Evolutionary conservation across 2,329 filamentous ascomycete species (phyloP), one percentile per base, ranked within the genome.

Genomic region (Geoglossum cookeanum): DNA sequence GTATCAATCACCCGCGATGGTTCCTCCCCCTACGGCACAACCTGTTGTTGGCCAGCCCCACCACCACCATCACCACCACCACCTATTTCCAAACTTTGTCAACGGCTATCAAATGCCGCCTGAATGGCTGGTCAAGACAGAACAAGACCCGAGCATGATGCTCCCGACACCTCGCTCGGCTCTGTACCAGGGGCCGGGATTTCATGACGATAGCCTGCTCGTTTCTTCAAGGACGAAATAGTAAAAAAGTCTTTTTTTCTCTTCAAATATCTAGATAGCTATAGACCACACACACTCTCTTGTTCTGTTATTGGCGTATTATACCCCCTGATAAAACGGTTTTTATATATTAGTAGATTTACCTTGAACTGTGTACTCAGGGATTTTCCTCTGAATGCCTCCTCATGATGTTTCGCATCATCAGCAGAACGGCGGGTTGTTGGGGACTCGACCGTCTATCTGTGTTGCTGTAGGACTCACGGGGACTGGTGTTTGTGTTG

Each of bases 71-170:
- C 54, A 37, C 22, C 22, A 22, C 22, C 22, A 22, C 22, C 22
- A 22, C 37, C 11, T 39, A 22, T 45, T 17, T 22, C 32, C n/a
- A 15, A n/a, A 15, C 3, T 53, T 37, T 35, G n/a, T 8, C 49
- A 53, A 32, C 22, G 44, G 13, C 33, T 45, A 32, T 27, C 54
- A 8, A 4, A 27, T 45, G 37, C 37, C 44, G 32, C 27, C 7
- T 3, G 54, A 55, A 27, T 55, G 54, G 54, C 4, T 44, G 54
- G 29, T 55, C 37, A 55, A 55, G 29, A 22, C 37, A 22, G 54
- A 55, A 3, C 37, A 55, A 47, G 54, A 55, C 17, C 15, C 17
- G 6, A 45, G 37, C 37, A 55, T 55, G 37, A 44, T 47, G 54
- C 35, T 55, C 15, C 54, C 54, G 5, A 55, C 35, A 22, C 37